phyloP scores from a whole-genome alignment of 2,329 filamentous ascomycete species.

The Fusarium duplospermum region DNA sequence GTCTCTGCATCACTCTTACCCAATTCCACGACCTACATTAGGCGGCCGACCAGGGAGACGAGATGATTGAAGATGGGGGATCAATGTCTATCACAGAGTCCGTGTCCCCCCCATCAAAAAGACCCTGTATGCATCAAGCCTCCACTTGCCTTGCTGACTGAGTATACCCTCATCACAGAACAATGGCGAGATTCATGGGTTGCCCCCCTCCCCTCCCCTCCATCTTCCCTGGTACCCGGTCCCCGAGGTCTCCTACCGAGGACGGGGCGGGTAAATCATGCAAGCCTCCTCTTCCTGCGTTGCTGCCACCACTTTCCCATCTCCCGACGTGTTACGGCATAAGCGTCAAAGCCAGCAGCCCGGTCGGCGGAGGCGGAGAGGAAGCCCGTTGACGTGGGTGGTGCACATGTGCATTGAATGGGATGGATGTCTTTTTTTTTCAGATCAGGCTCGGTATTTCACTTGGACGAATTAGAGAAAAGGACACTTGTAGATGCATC shows the following conservation, averaged over 20 bases:
- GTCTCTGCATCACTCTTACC: no score
- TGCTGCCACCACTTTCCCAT: constrained; percentile 3
- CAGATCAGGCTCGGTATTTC: background rate
- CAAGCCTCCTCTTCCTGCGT: constrained; percentile 15
- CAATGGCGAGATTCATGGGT: background rate
- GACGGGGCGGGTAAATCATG: constrained; percentile 21
- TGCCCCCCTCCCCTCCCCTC: constrained; percentile 26
- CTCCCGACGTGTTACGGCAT: constrained; percentile 25
- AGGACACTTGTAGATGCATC: background rate
- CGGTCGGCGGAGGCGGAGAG: background rate
- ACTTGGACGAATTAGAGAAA: background rate
- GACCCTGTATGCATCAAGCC: background rate
- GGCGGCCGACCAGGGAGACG: background rate
- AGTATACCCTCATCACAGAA: background rate
- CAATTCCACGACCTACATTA: background rate
- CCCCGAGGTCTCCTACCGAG: constrained; percentile 14
- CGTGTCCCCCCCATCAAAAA: background rate
- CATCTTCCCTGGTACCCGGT: constrained; percentile 29
- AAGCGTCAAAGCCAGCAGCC: background rate
- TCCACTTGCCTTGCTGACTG: background rate
- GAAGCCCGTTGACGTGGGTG: background rate
- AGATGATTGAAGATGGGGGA: background rate
- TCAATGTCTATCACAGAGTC: background rate
- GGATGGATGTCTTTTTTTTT: no score
- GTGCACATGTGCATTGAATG: no score